These are phyloP conservation scores for Beauveria caledonica DNA, from an alignment of 2,329 filamentous ascomycete genomes.

Conservation along the genomic window DNA sequence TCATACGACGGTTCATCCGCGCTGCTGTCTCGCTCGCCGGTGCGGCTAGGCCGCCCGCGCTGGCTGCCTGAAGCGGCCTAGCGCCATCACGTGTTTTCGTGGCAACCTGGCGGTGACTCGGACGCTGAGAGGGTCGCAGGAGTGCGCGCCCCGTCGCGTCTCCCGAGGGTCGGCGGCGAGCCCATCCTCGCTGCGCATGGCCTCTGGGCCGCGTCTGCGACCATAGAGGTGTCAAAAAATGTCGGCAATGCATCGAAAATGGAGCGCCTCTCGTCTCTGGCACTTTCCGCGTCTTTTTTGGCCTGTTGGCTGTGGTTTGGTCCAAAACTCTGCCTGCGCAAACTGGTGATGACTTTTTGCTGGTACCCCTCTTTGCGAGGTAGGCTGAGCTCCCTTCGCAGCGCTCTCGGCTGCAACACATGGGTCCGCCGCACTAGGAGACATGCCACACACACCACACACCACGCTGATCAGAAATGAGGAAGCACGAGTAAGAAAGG, in stretches of 20 bases:
- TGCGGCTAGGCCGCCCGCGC: background rate
- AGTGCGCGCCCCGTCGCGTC: constrained; percentile 36
- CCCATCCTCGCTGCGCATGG: constrained; percentile 24
- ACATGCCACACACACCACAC: constrained; percentile 6
- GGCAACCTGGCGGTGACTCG: constrained; percentile 30
- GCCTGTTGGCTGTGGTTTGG: constrained; percentile 17
- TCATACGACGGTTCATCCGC: background rate
- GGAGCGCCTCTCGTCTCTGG: background rate
- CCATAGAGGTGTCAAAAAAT: constrained; percentile 20
- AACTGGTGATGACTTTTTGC: constrained; percentile 8
- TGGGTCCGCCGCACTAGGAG: constrained; percentile 4
- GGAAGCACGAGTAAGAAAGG: constrained; percentile 7
- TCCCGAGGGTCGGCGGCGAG: constrained; percentile 32
- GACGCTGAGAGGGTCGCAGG: constrained; percentile 26
- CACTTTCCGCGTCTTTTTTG: constrained; percentile 19
- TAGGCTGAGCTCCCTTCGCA: background rate
- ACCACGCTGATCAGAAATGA: constrained; percentile 8
- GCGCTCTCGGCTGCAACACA: background rate
- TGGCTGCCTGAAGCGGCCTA: background rate
- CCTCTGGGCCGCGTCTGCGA: constrained; percentile 8
- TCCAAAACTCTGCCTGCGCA: background rate
- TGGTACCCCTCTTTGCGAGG: constrained; percentile 4
- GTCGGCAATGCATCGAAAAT: constrained; percentile 12
- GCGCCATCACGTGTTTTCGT: constrained; percentile 35
- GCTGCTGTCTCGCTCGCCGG: constrained; percentile 1